Base-by-base conservation (phyloP, 202 grass and related monocot species). In the Saccharum hybrid region DNA sequence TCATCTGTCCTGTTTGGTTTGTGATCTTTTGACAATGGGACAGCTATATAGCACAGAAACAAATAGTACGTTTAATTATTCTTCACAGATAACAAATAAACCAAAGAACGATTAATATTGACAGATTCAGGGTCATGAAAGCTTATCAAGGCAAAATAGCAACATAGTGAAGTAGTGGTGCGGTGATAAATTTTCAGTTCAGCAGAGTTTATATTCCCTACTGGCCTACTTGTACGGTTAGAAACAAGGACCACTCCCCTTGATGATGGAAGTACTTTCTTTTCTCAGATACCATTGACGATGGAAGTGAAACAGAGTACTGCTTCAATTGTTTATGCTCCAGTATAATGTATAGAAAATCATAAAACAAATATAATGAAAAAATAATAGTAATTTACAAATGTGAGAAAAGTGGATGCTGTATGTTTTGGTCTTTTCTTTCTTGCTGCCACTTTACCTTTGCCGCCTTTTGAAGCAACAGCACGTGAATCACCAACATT, bases 401-500 rank as follows among this genome's bases (percentile, higher is more conserved):
- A 73, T 52, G 30, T 73, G 26, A 51, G 26, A 73, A 72, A 72
- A 73, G 45, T 72, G 14, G 70, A 72, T 72, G 70, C 3, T 74
- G 8, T 74, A 52, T 18, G 3, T 74, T 74, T 74, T 54, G 28
- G 28, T 74, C 46, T 52, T 74, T 52, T 74, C 28, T n/a, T 74
- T 74, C 43, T 52, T 52, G 28, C 45, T 30, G 28, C 7, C 26
- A 74, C 45, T 74, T 74, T 54, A 97, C 94, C 94, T 89, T 89
- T 88, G 78, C 90, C 76, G 10, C 37, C 71, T 86, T 91, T 94
- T 74, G 81, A 89, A 81, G 86, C 82, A 78, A 94, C 90, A 82
- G 86, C 86, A 63, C 94, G 88, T 67, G 95, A 97, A 90, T 98
- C 94, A 72, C 92, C 92, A 46, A 97, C 94, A 64, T 93, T 97